phyloP scores from a whole-genome alignment of 176 grass and related monocot genomes.

The Zea luxurians region DNA sequence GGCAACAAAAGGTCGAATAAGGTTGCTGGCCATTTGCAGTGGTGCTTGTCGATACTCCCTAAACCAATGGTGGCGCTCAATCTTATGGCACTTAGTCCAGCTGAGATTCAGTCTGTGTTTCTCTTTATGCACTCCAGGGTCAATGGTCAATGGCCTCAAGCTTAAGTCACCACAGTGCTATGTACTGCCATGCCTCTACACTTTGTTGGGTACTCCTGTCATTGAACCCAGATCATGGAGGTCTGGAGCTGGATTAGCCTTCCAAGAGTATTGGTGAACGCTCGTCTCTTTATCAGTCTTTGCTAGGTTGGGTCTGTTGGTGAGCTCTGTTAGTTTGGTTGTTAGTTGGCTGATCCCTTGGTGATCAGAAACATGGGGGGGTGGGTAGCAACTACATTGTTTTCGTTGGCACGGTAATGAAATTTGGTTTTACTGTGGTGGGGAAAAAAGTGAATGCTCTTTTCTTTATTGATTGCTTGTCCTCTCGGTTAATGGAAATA shows the following conservation, averaged over 20 bases:
- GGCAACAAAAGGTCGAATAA: not conserved
- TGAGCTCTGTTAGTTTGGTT: too few relatives aligned
- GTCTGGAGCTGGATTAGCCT: not conserved
- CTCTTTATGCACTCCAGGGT: not conserved
- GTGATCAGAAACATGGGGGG: not conserved
- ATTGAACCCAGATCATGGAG: not conserved
- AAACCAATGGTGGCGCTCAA: not conserved
- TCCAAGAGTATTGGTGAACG: not conserved
- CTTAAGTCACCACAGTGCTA: not conserved
- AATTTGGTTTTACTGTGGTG: not conserved
- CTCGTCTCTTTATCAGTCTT: not conserved
- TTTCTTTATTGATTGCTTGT: not conserved
- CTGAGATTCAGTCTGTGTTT: not conserved
- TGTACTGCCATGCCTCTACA: not conserved
- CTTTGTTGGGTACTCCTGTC: not conserved
- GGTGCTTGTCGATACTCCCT: not conserved
- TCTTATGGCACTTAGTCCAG: not conserved
- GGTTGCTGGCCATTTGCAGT: not conserved
- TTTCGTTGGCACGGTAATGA: not conserved
- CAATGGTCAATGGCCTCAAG: not conserved
- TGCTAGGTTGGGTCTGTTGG: not conserved
- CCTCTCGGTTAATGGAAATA: not conserved
- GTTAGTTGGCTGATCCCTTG: not conserved
- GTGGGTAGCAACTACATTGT: not conserved
- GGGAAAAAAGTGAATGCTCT: not conserved